These are phyloP conservation scores for Lasiosphaeriaceae sp. DNA, from an alignment of 495 filamentous ascomycete genomes.

Conservation along the genomic window DNA sequence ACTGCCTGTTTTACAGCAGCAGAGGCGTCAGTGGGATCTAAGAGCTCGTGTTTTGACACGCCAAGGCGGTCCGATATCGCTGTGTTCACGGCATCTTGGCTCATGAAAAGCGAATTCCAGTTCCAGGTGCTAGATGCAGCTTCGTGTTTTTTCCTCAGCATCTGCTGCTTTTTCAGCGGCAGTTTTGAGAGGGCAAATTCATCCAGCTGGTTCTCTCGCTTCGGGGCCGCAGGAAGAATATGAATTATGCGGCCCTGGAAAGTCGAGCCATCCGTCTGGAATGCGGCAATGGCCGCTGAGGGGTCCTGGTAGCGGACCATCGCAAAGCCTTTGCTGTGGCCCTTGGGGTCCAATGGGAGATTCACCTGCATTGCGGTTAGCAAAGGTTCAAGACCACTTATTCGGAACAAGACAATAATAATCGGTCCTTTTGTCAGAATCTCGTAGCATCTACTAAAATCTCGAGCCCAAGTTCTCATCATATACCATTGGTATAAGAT, in stretches of 20 bases:
- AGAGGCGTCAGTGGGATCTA: conserved; percentile 91
- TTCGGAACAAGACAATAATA: conserved; percentile 20
- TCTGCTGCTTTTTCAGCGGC: conserved; percentile 88
- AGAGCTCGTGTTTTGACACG: conserved; percentile 79
- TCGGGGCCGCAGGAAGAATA: conserved; percentile 75
- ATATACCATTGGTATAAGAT: conserved; percentile 74
- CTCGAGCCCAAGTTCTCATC: conserved; percentile 56
- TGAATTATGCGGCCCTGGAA: conserved; percentile 93
- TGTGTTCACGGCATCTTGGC: conserved; percentile 91
- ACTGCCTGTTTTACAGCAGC: conserved; percentile 94
- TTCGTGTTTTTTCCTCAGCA: conserved; percentile 76
- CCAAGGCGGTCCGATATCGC: conserved; percentile 83
- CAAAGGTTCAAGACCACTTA: conserved; percentile 6
- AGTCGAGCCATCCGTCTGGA: conserved; percentile 70
- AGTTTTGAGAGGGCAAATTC: conserved; percentile 83
- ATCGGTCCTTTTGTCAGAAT: conserved; percentile 40
- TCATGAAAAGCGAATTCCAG: conserved; percentile 99
- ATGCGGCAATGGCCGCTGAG: conserved; percentile 70
- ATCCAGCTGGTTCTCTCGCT: conserved; percentile 76
- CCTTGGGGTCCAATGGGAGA: conserved; percentile 64
- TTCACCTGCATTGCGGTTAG: conserved; percentile 60
- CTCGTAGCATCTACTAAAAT: conserved; percentile 64
- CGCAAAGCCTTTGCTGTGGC: conserved; percentile 79
- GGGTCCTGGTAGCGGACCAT: conserved; percentile 73
- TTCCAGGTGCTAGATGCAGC: conserved; percentile 76